These are phyloP conservation scores for Globisporangium cystogenes DNA, from an alignment of 352 stramenopile species.

Conservation along the genomic window DNA sequence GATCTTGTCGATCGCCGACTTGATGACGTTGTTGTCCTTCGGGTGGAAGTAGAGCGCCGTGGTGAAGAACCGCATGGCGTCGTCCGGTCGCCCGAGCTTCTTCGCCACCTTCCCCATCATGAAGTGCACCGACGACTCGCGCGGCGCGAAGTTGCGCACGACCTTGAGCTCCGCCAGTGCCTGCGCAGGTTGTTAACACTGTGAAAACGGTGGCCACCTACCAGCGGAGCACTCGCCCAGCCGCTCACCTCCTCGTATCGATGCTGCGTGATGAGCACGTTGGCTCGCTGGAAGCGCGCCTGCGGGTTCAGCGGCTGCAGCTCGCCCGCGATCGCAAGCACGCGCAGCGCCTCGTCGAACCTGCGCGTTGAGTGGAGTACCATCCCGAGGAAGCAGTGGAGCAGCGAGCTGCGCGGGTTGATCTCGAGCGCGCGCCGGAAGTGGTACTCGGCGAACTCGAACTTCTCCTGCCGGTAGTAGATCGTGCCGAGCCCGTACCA, in stretches of 20 bases:
- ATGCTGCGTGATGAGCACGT: conserved; percentile 92
- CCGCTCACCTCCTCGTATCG: conserved; percentile 73
- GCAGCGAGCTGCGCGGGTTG: conserved; percentile 92
- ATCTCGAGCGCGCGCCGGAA: conserved; percentile 92
- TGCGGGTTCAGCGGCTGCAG: conserved; percentile 93
- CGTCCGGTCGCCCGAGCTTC: conserved; percentile 82
- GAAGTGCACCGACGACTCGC: conserved; percentile 97
- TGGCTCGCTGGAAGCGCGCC: conserved; percentile 91
- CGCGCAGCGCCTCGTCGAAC: conserved; percentile 89
- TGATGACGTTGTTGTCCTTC: conserved; percentile 97
- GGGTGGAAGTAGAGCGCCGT: conserved; percentile 95
- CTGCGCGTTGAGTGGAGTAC: conserved; percentile 89
- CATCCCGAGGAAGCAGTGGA: conserved; percentile 96
- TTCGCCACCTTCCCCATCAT: conserved; percentile 95
- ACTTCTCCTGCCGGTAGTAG: conserved; percentile 98
- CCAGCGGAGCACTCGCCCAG: too few relatives aligned
- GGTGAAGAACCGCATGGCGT: conserved; percentile 95
- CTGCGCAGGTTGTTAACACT: conserved; percentile 6
- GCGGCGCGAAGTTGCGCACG: conserved; percentile 90
- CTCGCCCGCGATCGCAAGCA: conserved; percentile 81
- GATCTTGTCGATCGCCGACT: conserved; percentile 92
- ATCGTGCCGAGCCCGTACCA: conserved; percentile 93
- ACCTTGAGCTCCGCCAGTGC: conserved; percentile 90
- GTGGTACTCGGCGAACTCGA: conserved; percentile 96
- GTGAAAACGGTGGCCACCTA: too few relatives aligned